Evolutionary conservation across 2,329 filamentous ascomycete species (phyloP).

Genomic region (Gyromitra esculenta): DNA sequence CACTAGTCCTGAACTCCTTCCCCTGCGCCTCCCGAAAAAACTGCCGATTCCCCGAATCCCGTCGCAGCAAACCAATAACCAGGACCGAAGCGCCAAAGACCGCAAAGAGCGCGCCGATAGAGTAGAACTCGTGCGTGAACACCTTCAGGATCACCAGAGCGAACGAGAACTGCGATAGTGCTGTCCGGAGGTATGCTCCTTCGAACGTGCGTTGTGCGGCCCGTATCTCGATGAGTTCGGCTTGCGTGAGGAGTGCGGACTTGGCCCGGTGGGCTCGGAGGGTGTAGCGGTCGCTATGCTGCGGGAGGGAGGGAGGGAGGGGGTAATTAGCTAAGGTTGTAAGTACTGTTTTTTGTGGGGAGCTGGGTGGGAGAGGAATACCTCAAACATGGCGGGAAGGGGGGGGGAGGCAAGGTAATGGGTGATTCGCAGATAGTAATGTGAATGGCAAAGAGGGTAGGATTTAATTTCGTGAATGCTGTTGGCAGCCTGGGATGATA

Average conservation of each 20-base stretch:
- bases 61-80: conserved; percentile 81
- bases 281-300: conserved; percentile 70
- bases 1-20: conserved; percentile 54
- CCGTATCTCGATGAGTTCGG: conserved; percentile 92
- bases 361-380: neutral
- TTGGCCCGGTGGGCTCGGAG: conserved; percentile 84
- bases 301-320: no score
- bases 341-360: no score
- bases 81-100: conserved; percentile 88
- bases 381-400: conserved; percentile 32
- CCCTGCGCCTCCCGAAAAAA: conserved; percentile 75
- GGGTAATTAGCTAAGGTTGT: neutral
- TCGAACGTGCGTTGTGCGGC: conserved; percentile 97
- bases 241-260: conserved; percentile 80
- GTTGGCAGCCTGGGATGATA: no score
- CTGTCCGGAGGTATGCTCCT: conserved; percentile 94
- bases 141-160: conserved; percentile 94
- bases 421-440: no score
- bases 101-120: conserved; percentile 94
- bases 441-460: no score
- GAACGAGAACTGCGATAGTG: conserved; percentile 93
- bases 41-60: conserved; percentile 90
- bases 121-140: conserved; percentile 95
- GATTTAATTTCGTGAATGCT: no score
- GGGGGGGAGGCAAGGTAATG: no score